Base-by-base conservation (phyloP, 768 basidiomycete species). In the Mycena floridula region DNA sequence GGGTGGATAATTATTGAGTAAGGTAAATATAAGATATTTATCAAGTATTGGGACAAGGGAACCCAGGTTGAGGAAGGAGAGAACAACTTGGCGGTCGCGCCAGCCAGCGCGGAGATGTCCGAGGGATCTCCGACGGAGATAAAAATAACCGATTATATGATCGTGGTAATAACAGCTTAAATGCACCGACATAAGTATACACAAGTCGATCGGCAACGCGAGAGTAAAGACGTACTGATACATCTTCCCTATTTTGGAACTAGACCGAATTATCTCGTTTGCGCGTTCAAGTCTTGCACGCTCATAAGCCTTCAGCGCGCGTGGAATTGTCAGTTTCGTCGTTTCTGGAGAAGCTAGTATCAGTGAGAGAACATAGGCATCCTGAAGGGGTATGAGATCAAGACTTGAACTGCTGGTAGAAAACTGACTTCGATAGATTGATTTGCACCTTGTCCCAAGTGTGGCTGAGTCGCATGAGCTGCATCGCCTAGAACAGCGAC, bases 401-500 rank as follows among this genome's bases (percentile, higher is more conserved):
- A 35, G 32, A 13, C 32, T 13, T 15, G 18, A 18, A 35, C 32
- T n/a, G 7, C 18, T 4, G 32, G 7, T 35, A 18, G 13, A 35
- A 35, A 3, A 7, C 32, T 35, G 32, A 35, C 32, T 7, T 35
- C 32, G 18, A 35, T n/a, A 48, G 13, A 43, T 27, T 43, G 21
- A 6, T 25, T 28, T 21, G 20, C 20, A 15, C 32, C 32, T 7
- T 35, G 32, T 13, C 32, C 32, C 18, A 15, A 18, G 18, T 35
- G 32, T 3, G 32, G 32, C 7, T 35, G 32, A 7, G 32, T 35
- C 32, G 32, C 32, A 35, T 35, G 32, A 15, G 32, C 47, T 20
- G 47, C 47, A 48, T 48, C 47, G 23, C 47, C 47, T 15, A 48
- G 43, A 25, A 48, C 23, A 16, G 38, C 37, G 20, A 48, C 43